Evolutionary conservation across 139 green algal genomes (phyloP), one percentile per base, ranked within the genome.

Genomic region (Chlorella sp.): DNA sequence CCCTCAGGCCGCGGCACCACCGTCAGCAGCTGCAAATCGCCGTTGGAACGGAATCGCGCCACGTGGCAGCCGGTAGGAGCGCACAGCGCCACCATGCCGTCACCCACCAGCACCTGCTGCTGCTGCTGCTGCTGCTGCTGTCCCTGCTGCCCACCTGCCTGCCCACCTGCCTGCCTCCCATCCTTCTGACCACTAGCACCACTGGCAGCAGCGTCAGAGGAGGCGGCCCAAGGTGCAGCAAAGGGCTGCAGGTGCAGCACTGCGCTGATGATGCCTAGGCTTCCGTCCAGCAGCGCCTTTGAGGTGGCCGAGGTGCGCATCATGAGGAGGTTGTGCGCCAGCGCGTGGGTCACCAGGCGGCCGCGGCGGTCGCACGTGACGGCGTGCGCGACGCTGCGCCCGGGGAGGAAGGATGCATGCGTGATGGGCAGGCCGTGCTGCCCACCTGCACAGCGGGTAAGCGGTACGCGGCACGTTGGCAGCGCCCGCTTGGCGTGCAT

Each of bases 211-310:
- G 62, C 71, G 27, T 61, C 26, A 61, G 35, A 29, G 31, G 42
- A 1, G 31, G 73, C 1, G 34, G 62, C 51, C 0, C 59, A 26
- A 3, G 59, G 3, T 35, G 73, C 32, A 2, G 69, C 27, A 36
- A 85, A 88, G 6, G 83, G 79, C 20, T 69, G 35, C 6, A 88
- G 77, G 77, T 88, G 83, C 5, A n/a, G 34, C 1, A 88, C 34
- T 64, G 27, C n/a, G 26, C 70, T 31, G 17, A 88, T 61, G 0
- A 35, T 6, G 30, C 76, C 80, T 20, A 84, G 69, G 20, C n/a
- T 71, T 4, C 79, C 79, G 62, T 80, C 74, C 35, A 81, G 50
- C 10, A 84, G 23, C 1, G 63, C 10, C 27, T 71, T 70, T 5
- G 62, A 75, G 24, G 61, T 29, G 59, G 42, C 75, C 72, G 55